Conservation (phyloP, 495 filamentous ascomycete species). For the Aspergillus ellipticus region DNA sequence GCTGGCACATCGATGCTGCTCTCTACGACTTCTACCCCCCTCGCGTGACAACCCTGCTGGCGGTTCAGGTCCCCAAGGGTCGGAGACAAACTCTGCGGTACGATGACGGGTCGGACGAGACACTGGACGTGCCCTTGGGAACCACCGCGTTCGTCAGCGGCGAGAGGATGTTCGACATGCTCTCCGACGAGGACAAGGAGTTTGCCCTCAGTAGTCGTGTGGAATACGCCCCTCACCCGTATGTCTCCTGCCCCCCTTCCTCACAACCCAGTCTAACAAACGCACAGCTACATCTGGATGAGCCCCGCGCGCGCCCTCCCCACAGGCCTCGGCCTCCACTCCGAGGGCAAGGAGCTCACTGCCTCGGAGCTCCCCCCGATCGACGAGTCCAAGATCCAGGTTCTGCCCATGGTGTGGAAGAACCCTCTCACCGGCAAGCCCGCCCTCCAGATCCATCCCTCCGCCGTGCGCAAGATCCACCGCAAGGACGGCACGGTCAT, state of each 20-base stretch:
- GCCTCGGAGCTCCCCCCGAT: slow-evolving; percentile 56
- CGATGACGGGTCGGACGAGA: slow-evolving; percentile 66
- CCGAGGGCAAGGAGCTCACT: slow-evolving; percentile 56
- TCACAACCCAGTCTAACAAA: not conserved
- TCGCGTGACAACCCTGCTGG: slow-evolving; percentile 63
- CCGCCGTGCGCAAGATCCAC: slow-evolving; percentile 62
- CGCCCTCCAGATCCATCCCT: slow-evolving; percentile 68
- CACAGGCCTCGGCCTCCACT: slow-evolving; percentile 63
- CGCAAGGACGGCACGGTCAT: slow-evolving; percentile 58
- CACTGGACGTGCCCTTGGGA: slow-evolving; percentile 63
- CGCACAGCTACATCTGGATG: slow-evolving; percentile 66
- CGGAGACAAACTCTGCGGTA: slow-evolving; percentile 63
- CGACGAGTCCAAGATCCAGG: slow-evolving; percentile 61
- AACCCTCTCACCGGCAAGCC: slow-evolving; percentile 64
- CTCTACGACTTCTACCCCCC: slow-evolving; percentile 69
- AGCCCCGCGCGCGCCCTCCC: slow-evolving; percentile 57
- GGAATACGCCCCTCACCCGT: slow-evolving; percentile 70
- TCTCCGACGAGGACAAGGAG: slow-evolving; percentile 60
- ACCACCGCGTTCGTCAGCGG: slow-evolving; percentile 73
- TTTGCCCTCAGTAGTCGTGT: slow-evolving; percentile 61
- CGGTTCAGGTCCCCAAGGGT: slow-evolving; percentile 61
- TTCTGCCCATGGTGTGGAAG: slow-evolving; percentile 68
- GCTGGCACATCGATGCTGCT: slow-evolving; percentile 78
- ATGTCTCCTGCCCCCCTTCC: slow-evolving; percentile 1
- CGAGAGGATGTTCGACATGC: slow-evolving; percentile 59